Evolutionary conservation across 1,284 basidiomycete species (phyloP), one percentile per base, ranked within the genome.

Genomic region (Marasmius tenuissimus): DNA sequence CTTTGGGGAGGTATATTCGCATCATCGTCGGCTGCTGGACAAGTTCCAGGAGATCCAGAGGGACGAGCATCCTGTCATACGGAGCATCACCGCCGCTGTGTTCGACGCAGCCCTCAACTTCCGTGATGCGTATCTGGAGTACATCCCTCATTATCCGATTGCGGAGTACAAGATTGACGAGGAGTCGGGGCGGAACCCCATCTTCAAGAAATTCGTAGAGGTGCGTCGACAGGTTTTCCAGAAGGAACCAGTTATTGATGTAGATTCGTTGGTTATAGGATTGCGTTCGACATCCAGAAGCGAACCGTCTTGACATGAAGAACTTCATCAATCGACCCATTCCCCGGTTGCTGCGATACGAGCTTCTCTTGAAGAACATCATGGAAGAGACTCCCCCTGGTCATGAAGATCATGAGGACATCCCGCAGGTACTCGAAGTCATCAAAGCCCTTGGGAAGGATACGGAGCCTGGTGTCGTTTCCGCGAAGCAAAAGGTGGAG

Each of bases 141-240:
- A 97, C 69, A 90, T 96, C 50, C 90, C 94, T 5, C 92, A 96
- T 75, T 97, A 97, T 72, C 96, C 97, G 0, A 93, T 97, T 59
- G 96, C 96, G 4, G 92, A 92, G 40, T 95, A 94, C 72, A 83
- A 92, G 60, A 91, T 98, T 60, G 93, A 96, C 61, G 90, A 96
- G 55, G 97, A 98, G 78, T 88, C 89, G 77, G 83, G 80, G 33
- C 87, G 80, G 59, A 99, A 98, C 71, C 79, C 82, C 0, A 78
- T 82, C 4, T 98, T 99, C 78, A 89, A 85, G 64, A 76, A 79
- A 0, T 97, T 98, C 71, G 83, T 95, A 4, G 92, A 96, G 65
- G 94, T 48, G 57, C 27, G 53, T 64, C 22, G 66, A 27, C 27
- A 27, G 4, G 2, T 27, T 27, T 4, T 27, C 27, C 27, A 27